Conservation (phyloP, 2,329 filamentous ascomycete genomes). For the Colletotrichum cordylinicola region DNA sequence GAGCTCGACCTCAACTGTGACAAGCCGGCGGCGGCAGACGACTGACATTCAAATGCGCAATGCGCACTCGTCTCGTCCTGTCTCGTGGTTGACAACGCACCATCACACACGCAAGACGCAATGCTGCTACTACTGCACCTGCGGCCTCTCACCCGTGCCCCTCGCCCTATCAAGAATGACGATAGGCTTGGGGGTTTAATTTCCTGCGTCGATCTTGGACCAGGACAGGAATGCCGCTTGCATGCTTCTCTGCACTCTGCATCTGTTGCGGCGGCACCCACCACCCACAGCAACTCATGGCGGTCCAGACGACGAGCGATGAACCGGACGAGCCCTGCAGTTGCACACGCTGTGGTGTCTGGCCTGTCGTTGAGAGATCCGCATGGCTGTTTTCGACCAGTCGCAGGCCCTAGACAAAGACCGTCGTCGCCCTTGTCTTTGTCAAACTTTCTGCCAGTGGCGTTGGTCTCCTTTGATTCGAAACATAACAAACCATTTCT, state of each 20-base stretch:
- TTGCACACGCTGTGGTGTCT: neutral
- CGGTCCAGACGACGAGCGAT: neutral
- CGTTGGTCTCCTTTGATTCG: slow-evolving; percentile 4
- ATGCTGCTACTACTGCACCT: neutral
- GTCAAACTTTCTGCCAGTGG: neutral
- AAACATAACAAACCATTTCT: slow-evolving; percentile 20
- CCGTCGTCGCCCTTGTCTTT: neutral
- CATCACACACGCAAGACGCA: neutral
- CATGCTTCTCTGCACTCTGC: neutral
- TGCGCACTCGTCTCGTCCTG: slow-evolving; percentile 2
- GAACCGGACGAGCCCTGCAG: neutral
- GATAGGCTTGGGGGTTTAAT: neutral
- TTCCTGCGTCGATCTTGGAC: slow-evolving; percentile 18
- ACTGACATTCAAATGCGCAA: neutral
- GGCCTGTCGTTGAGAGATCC: neutral
- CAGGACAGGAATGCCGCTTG: slow-evolving; percentile 14
- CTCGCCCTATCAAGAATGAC: slow-evolving; percentile 6
- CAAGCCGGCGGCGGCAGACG: neutral
- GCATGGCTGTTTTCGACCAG: slow-evolving; percentile 15
- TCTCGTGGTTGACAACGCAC: slow-evolving; percentile 19
- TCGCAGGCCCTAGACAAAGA: slow-evolving; percentile 3
- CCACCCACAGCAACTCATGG: neutral
- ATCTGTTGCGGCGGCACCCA: neutral
- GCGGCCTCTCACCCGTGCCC: slow-evolving; percentile 2
- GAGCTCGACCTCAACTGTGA: neutral